phyloP scores from a whole-genome alignment of 352 stramenopile genomes.

The Phytophthora foliorum region DNA sequence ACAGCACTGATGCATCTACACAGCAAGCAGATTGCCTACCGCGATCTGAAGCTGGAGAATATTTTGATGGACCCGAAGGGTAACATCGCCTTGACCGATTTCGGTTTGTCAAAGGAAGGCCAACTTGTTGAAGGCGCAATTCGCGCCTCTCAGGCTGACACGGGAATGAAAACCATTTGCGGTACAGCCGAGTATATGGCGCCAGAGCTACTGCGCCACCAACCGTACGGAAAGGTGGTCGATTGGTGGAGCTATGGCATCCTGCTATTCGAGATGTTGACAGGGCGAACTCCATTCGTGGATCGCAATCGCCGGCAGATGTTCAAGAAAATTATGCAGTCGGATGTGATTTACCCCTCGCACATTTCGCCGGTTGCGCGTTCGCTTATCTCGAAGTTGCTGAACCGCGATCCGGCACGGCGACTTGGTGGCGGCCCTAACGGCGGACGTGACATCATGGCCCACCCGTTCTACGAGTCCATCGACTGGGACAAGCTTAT shows the following conservation, averaged over 20 bases:
- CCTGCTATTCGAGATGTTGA: constrained; percentile 91
- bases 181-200: constrained; percentile 92
- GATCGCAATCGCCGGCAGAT: constrained; percentile 90
- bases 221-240: constrained; percentile 91
- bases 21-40: constrained; percentile 91
- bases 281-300: constrained; percentile 87
- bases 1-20: constrained; percentile 91
- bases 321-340: constrained; percentile 94
- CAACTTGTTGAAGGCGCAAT: constrained; percentile 87
- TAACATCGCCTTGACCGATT: constrained; percentile 91
- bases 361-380: constrained; percentile 83
- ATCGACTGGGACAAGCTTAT: constrained; percentile 92
- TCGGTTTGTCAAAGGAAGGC: constrained; percentile 89
- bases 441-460: constrained; percentile 90
- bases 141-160: constrained; percentile 78
- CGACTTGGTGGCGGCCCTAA: constrained; percentile 93
- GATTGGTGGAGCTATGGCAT: constrained; percentile 94
- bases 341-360: constrained; percentile 89
- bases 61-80: constrained; percentile 92
- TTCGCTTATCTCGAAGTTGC: constrained; percentile 89
- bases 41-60: constrained; percentile 92
- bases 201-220: constrained; percentile 83
- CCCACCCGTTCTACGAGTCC: constrained; percentile 84
- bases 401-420: constrained; percentile 94
- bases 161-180: constrained; percentile 92